Evolutionary conservation across 192 early-diverging fungal genomes (phyloP).

Genomic region (Backusella luteola): DNA sequence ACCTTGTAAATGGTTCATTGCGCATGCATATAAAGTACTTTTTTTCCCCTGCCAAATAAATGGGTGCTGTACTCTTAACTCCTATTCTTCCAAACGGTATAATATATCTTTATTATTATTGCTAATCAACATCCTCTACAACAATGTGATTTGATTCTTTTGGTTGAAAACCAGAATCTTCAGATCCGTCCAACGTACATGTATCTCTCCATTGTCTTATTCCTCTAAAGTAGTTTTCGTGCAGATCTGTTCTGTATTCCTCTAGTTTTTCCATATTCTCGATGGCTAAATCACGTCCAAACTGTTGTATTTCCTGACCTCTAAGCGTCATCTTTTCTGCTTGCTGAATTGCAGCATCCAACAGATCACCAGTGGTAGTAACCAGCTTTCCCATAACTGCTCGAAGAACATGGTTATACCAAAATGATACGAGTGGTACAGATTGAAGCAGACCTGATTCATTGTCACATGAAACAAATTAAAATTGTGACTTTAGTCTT

Average conservation of each 20-base stretch:
- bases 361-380: slow-evolving; percentile 47
- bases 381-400: slow-evolving; percentile 46
- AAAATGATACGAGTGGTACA: slow-evolving; percentile 53
- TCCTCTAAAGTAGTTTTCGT: slow-evolving; percentile 30
- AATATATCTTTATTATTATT: not conserved
- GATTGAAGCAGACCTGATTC: slow-evolving; percentile 45
- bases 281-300: slow-evolving; percentile 32
- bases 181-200: slow-evolving; percentile 11
- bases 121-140: not conserved
- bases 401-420: slow-evolving; percentile 57
- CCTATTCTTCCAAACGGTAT: not conserved
- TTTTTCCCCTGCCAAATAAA: not conserved
- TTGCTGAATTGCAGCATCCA: slow-evolving; percentile 45
- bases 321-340: slow-evolving; percentile 38
- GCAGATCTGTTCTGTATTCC: slow-evolving; percentile 32
- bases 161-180: not conserved
- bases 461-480: not conserved
- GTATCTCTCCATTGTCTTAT: slow-evolving; percentile 26
- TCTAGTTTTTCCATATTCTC: slow-evolving; percentile 37
- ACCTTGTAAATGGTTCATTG: not conserved
- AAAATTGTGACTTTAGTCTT: slow-evolving; percentile 1
- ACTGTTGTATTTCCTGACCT: slow-evolving; percentile 32
- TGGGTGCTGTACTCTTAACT: not conserved
- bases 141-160: not conserved
- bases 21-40: not conserved